Evolutionary conservation across 805 yeast species (phyloP), one percentile per base, ranked within the genome.

Genomic region (Lipomyces kockii): DNA sequence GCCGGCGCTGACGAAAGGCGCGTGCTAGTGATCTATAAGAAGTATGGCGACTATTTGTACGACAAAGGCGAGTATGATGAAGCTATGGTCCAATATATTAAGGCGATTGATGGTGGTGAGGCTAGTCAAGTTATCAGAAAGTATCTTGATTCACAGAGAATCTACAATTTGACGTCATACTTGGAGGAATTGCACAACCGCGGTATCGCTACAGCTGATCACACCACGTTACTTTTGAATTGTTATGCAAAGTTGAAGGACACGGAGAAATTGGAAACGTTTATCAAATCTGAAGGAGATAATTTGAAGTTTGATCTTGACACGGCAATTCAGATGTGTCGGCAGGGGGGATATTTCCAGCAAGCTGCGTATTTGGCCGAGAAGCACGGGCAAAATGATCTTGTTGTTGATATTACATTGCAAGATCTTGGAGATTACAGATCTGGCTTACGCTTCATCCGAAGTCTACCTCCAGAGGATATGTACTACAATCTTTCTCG

Each of bases 71-170:
- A 89, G 58, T 84, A 80, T 54, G 85, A 85, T 2, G 91, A 86
- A 8, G 90, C 98, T 0, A 85, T 92, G 70, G 82, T 84, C n/a
- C 89, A 90, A 70, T 95, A 88, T 74, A 83, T 89, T n/a, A 83
- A 81, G 29, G 84, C 87, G 2, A 75, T 86, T n/a, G 80, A 78
- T 35, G 70, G 83, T 2, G 87, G 87, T 0, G 86, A 87, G 62
- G 85, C 92, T 1, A 90, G 94, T 76, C 90, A 88, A 66, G 86
- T 92, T 2, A 90, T 94, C 22, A 85, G 91, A 55, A 88, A 89
- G 73, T 91, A 89, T 76, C 88, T 89, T 70, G 96, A 89, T 67
- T 88, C 92, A 25, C 86, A 90, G 6, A 88, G 89, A 65, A 89
- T 91, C 1, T 80, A 81, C 35, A 85, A 85, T 67, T 78, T 93